Conservation (phyloP, 768 basidiomycete genomes). For the Pleurotus pulmonarius region DNA sequence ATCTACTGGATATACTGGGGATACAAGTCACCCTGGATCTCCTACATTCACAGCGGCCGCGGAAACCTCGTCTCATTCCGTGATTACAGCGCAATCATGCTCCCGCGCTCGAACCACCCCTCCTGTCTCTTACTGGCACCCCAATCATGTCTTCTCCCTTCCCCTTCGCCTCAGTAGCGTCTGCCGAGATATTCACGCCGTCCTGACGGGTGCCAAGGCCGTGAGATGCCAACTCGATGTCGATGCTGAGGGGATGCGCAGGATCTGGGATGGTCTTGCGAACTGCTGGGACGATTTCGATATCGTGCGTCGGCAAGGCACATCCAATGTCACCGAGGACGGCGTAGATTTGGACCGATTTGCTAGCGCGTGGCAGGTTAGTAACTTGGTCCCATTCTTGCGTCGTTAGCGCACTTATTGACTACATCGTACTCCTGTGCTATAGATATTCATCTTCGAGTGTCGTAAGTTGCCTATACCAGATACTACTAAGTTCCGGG, state of each 20-base stretch:
- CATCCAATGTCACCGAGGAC: conserved; percentile 27
- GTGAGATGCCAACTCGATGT: conserved; percentile 34
- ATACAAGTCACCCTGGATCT: conserved; percentile 7
- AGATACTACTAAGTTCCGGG: neutral
- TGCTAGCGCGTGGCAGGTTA: conserved; percentile 83
- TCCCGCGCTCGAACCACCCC: conserved; percentile 19
- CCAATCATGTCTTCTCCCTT: conserved; percentile 58
- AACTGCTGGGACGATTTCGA: conserved; percentile 85
- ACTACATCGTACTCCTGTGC: conserved; percentile 14
- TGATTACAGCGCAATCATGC: conserved; percentile 16
- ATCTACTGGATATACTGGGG: conserved; percentile 23
- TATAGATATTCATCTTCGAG: conserved; percentile 85
- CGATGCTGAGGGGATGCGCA: conserved; percentile 60
- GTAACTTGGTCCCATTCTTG: conserved; percentile 15
- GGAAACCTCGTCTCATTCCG: conserved; percentile 14
- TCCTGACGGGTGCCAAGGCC: conserved; percentile 77
- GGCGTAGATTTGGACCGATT: conserved; percentile 52
- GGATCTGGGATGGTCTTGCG: conserved; percentile 85
- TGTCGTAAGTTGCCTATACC: conserved; percentile 54
- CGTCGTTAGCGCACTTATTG: neutral
- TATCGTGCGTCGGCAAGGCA: conserved; percentile 38
- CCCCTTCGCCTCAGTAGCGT: conserved; percentile 74
- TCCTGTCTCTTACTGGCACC: conserved; percentile 43
- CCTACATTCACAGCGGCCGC: conserved; percentile 12
- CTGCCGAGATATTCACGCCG: conserved; percentile 74